phyloP scores from a whole-genome alignment of 1,139 yeast species.

The Blastobotrys serpentis region DNA sequence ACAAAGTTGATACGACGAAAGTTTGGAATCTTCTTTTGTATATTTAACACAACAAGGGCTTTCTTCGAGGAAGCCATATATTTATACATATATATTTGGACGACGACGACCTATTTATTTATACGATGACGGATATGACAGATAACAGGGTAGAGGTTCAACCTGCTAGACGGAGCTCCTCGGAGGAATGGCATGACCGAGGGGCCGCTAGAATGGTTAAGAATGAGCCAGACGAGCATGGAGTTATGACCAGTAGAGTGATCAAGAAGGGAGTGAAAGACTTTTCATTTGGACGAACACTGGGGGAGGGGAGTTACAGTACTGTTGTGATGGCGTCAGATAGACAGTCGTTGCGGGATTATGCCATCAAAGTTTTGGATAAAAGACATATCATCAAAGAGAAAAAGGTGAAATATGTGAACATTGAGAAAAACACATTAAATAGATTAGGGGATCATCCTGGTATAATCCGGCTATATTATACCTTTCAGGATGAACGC shows the following conservation, averaged over 20 bases:
- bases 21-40: background rate
- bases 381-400: slow-evolving; percentile 94
- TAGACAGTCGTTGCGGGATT: slow-evolving; percentile 64
- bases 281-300: slow-evolving; percentile 78
- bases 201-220: slow-evolving; percentile 56
- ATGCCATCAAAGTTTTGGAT: slow-evolving; percentile 89
- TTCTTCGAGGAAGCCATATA: background rate
- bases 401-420: slow-evolving; percentile 91
- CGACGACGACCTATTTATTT: no score
- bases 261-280: slow-evolving; percentile 65
- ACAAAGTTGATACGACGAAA: no score
- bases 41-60: background rate
- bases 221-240: slow-evolving; percentile 48
- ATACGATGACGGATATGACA: background rate
- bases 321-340: slow-evolving; percentile 89
- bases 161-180: slow-evolving; percentile 19
- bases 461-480: slow-evolving; percentile 84
- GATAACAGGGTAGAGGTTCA: slow-evolving; percentile 4
- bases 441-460: slow-evolving; percentile 81
- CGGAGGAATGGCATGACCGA: slow-evolving; percentile 38
- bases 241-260: slow-evolving; percentile 47
- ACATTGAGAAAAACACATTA: slow-evolving; percentile 90
- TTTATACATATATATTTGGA: background rate
- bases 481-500: slow-evolving; percentile 89
- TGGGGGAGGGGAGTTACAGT: slow-evolving; percentile 97